A percentile compares a stretch with the other conserved stretches of the same genome.
phyloP scores from a whole-genome alignment of 305 asterid species.

The Fraxinus albicans region DNA sequence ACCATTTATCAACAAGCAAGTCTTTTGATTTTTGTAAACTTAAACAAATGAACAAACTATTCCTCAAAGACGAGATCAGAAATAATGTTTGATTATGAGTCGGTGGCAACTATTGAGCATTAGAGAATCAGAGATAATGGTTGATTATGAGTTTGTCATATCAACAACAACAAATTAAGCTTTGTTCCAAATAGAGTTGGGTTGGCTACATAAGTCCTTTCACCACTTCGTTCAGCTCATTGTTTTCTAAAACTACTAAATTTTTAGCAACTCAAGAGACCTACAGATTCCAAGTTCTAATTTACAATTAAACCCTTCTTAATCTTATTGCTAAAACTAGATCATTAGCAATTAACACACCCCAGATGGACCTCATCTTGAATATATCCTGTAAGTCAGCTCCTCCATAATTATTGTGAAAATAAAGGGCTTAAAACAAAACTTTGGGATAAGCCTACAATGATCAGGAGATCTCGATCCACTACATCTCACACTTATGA shows the following conservation, averaged over 20 bases:
- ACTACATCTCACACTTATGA: not conserved
- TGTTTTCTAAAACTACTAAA: not conserved
- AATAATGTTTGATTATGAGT: not conserved
- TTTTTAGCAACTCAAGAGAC: not conserved
- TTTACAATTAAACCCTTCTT: not conserved
- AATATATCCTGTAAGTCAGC: not conserved
- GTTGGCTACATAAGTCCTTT: not conserved
- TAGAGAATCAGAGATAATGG: not conserved
- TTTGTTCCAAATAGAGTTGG: not conserved
- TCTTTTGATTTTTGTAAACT: not conserved
- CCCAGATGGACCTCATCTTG: not conserved
- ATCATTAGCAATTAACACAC: not conserved
- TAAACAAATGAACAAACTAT: not conserved
- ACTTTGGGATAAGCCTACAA: not conserved
- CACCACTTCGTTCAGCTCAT: not conserved
- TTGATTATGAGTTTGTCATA: not conserved
- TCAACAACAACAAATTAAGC: not conserved
- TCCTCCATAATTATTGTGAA: not conserved
- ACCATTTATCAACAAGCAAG: not conserved
- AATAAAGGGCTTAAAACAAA: not conserved
- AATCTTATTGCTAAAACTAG: not conserved
- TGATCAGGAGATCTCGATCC: not conserved
- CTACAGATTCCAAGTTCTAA: not conserved
- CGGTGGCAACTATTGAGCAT: not conserved
- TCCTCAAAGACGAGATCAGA: not conserved